These are phyloP conservation scores for Coemansia sp. DNA, from an alignment of 192 early-diverging fungal genomes.

Conservation along the genomic window DNA sequence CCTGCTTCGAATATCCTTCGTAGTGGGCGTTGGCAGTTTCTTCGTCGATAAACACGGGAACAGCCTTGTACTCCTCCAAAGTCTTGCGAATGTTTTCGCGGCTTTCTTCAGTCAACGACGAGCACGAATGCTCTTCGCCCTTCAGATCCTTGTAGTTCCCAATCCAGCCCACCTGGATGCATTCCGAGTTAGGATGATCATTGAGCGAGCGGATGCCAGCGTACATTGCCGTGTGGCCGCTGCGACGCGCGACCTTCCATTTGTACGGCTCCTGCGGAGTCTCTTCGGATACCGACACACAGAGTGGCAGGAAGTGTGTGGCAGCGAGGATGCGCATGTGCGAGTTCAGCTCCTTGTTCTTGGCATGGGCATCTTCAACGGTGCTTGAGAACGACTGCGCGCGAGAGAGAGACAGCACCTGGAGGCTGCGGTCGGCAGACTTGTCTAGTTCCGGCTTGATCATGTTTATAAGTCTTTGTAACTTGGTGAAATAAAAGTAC, in stretches of 20 bases:
- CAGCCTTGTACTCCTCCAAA: conserved; percentile 58
- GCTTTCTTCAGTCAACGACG: conserved; percentile 55
- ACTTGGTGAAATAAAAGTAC: neutral
- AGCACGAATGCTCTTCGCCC: conserved; percentile 59
- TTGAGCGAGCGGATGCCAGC: conserved; percentile 74
- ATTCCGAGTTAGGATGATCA: conserved; percentile 56
- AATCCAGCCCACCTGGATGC: conserved; percentile 74
- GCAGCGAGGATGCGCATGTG: conserved; percentile 49
- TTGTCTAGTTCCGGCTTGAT: conserved; percentile 13
- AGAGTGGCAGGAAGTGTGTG: conserved; percentile 55
- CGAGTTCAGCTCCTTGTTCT: conserved; percentile 29
- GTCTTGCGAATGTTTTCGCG: conserved; percentile 57
- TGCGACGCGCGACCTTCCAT: conserved; percentile 60
- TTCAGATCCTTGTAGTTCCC: conserved; percentile 62
- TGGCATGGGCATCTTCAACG: conserved; percentile 13
- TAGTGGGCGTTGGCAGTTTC: conserved; percentile 78
- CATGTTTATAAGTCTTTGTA: neutral
- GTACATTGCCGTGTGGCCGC: conserved; percentile 89
- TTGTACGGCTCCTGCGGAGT: conserved; percentile 47
- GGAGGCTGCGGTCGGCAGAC: conserved; percentile 38
- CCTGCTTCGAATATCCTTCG: conserved; percentile 96
- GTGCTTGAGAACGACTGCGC: conserved; percentile 39
- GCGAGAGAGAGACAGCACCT: conserved; percentile 38
- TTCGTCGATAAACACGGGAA: conserved; percentile 80
- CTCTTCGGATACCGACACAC: conserved; percentile 35